These are phyloP conservation scores for Phialocephala subalpina DNA, from an alignment of 2,329 filamentous ascomycete genomes.

Conservation along the genomic window DNA sequence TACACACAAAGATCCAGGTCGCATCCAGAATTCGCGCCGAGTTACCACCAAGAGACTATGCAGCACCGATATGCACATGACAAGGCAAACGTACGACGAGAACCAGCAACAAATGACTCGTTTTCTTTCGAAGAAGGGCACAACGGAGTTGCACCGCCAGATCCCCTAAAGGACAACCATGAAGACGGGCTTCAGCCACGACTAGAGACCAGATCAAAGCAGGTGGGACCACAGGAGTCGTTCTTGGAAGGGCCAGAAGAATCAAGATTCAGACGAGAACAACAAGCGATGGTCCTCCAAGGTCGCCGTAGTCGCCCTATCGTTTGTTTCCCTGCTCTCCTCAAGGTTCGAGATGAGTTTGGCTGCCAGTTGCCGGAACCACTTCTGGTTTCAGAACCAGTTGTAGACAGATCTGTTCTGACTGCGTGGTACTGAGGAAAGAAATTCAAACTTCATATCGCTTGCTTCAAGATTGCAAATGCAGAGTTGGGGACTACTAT, in stretches of 20 bases:
- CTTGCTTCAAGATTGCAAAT: neutral
- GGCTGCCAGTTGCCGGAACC: neutral
- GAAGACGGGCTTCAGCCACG: neutral
- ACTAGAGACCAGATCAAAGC: neutral
- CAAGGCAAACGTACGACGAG: neutral
- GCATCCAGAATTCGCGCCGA: neutral
- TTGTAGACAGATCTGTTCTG: neutral
- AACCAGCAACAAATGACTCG: neutral
- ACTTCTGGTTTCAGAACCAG: neutral
- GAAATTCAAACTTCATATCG: neutral
- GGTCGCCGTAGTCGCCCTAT: neutral
- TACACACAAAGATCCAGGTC: neutral
- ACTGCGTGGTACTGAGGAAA: neutral
- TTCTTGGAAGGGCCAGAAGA: conserved; percentile 1
- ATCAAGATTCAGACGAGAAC: neutral
- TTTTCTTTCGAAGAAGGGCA: neutral
- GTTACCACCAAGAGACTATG: neutral
- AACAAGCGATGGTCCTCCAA: neutral
- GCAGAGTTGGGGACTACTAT: neutral
- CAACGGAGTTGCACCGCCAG: neutral
- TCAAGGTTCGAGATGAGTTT: conserved; percentile 2
- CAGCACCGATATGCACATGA: neutral
- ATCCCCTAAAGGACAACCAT: neutral
- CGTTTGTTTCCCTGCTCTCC: neutral
- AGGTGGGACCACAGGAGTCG: neutral